phyloP scores from a whole-genome alignment of 305 asterid species.

The Rubia occidens region DNA sequence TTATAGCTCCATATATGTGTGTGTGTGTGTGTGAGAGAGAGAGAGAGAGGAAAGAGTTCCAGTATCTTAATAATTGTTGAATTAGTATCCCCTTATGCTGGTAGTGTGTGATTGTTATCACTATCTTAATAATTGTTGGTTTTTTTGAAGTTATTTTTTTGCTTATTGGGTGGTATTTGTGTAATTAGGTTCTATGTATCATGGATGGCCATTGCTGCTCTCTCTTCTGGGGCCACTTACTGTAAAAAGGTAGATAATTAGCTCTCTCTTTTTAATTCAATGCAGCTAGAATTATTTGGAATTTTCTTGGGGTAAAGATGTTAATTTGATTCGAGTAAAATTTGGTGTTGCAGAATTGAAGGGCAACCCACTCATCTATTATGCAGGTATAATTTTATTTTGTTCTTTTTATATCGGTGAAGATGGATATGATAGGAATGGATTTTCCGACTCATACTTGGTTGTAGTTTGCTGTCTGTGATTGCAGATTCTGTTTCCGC shows the following conservation, averaged over 20 bases:
- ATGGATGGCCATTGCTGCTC: conserved; percentile 83
- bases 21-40: no score
- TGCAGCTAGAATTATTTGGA: not conserved
- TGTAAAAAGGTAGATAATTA: conserved; percentile 36
- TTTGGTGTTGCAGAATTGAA: conserved; percentile 40
- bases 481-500: conserved; percentile 79
- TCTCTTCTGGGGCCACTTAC: conserved; percentile 75
- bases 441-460: conserved; percentile 56
- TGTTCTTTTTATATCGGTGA: conserved; percentile 9
- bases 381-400: conserved; percentile 48
- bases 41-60: no score
- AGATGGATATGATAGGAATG: conserved; percentile 11
- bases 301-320: not conserved
- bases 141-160: not conserved
- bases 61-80: no score
- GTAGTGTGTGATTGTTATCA: conserved; percentile 28
- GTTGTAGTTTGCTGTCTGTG: conserved; percentile 79
- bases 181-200: conserved; percentile 81
- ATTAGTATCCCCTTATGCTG: conserved; percentile 83
- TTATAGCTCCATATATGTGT: not conserved
- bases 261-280: not conserved
- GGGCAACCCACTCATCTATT: conserved; percentile 55
- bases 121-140: not conserved
- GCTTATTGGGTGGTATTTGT: not conserved
- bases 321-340: not conserved